A percentile compares a stretch with the other conserved stretches of the same genome.
These are phyloP conservation scores for Reticulascus tulasneorum DNA, from an alignment of 2,329 filamentous ascomycete genomes.

Conservation along the genomic window DNA sequence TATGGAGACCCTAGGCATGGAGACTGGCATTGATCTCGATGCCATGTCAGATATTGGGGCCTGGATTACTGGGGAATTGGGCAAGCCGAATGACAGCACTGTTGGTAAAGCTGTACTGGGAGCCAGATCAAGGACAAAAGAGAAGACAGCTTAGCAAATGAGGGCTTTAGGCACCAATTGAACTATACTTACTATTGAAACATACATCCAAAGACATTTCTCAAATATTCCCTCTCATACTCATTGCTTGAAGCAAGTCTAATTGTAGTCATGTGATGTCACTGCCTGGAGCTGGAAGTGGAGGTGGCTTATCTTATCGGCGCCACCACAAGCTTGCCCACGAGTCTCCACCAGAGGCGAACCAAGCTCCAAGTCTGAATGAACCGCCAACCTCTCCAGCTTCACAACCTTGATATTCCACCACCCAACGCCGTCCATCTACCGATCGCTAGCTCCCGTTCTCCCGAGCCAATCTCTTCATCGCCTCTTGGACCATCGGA, in stretches of 20 bases:
- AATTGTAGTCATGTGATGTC: conserved; percentile 36
- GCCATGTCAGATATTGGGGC: conserved; percentile 63
- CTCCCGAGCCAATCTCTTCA: conserved; percentile 9
- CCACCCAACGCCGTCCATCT: conserved; percentile 7
- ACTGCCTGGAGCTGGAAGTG: conserved; percentile 14
- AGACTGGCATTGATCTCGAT: conserved; percentile 69
- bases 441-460: conserved; percentile 9
- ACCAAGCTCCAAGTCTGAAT: conserved; percentile 32
- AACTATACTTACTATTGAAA: conserved; percentile 8
- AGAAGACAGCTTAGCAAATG: no score
- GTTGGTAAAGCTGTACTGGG: conserved; percentile 64
- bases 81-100: conserved; percentile 58
- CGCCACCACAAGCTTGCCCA: conserved; percentile 12
- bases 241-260: no score
- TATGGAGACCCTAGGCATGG: conserved; percentile 67
- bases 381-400: conserved; percentile 29
- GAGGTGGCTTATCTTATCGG: conserved; percentile 14
- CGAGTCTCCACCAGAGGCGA: conserved; percentile 31
- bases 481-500: conserved; percentile 22
- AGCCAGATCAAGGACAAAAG: conserved; percentile 36
- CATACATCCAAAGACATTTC: background rate
- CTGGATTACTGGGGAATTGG: conserved; percentile 66
- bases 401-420: conserved; percentile 7
- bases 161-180: conserved; percentile 19
- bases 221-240: no score